Evolutionary conservation across 495 filamentous ascomycete species (phyloP).

Genomic region (Xanthoparmelia taractica): DNA sequence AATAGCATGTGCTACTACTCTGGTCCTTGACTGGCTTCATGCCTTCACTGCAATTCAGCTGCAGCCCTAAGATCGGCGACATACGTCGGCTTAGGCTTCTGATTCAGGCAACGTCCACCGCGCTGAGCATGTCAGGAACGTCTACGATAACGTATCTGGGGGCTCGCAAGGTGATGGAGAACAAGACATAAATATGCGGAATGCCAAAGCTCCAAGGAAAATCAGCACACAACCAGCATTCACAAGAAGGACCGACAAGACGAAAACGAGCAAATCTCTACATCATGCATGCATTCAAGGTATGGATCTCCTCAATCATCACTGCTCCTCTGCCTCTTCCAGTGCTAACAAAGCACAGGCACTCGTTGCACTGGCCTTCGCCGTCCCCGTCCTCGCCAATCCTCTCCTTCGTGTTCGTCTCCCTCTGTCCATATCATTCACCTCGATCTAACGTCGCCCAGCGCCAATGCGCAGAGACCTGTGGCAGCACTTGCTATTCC

Average conservation of each 20-base stretch:
- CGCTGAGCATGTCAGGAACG: not conserved
- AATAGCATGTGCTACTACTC: not conserved
- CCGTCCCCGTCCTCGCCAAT: constrained; percentile 5
- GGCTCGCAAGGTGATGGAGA: not conserved
- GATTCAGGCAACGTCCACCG: constrained; percentile 8
- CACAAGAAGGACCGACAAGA: not conserved
- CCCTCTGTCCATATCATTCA: not conserved
- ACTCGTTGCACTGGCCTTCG: constrained; percentile 6
- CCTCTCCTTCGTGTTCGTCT: not conserved
- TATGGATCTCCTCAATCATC: not conserved
- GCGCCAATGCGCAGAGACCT: constrained; percentile 33
- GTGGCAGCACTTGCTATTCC: constrained; percentile 43
- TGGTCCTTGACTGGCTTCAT: constrained; percentile 10
- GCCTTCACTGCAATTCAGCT: not conserved
- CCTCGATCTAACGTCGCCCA: constrained; percentile 21
- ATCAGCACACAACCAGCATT: not conserved
- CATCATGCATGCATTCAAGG: constrained; percentile 12
- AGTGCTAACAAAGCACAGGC: not conserved
- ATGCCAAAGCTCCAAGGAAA: not conserved
- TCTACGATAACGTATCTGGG: constrained; percentile 1
- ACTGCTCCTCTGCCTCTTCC: not conserved
- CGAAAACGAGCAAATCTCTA: not conserved
- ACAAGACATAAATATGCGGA: not conserved
- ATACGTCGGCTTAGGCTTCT: not conserved
- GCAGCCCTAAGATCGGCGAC: not conserved